phyloP scores from a whole-genome alignment of 2,329 filamentous ascomycete species.

The Penicillium brasilianum region DNA sequence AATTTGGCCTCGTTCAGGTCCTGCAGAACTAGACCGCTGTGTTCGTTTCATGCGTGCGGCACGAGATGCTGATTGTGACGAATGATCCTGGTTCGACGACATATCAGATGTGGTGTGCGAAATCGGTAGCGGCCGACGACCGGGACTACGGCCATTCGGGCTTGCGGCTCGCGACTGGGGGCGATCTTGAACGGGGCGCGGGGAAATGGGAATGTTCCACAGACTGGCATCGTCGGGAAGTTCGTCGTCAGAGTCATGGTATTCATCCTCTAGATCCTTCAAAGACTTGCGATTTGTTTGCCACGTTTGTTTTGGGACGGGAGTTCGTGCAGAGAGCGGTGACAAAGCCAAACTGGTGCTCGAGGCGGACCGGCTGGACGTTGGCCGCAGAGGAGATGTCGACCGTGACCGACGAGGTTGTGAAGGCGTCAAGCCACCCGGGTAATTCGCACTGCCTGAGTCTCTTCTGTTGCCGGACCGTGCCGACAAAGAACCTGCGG shows the following conservation, averaged over 20 bases:
- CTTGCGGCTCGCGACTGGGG: constrained; percentile 47
- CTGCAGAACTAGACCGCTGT: constrained; percentile 46
- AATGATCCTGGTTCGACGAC: constrained; percentile 27
- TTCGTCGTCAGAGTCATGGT: constrained; percentile 57
- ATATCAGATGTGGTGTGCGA: constrained; percentile 43
- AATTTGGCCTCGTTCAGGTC: constrained; percentile 49
- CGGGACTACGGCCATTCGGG: constrained; percentile 48
- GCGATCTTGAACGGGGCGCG: constrained; percentile 49
- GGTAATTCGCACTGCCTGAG: constrained; percentile 26
- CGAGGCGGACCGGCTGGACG: constrained; percentile 32
- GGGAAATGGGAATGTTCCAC: constrained; percentile 58
- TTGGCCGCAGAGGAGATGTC: constrained; percentile 36
- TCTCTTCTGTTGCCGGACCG: constrained; percentile 33
- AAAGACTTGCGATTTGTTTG: constrained; percentile 53
- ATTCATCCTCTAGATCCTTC: constrained; percentile 57
- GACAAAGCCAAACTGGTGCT: constrained; percentile 37
- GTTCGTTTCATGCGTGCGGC: constrained; percentile 39
- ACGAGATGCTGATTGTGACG: constrained; percentile 35
- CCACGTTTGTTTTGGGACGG: constrained; percentile 47
- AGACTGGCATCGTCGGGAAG: constrained; percentile 56
- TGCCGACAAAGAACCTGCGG: constrained; percentile 33
- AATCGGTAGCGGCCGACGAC: constrained; percentile 49
- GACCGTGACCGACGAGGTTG: constrained; percentile 40
- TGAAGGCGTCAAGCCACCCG: constrained; percentile 35
- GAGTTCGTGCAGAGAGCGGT: constrained; percentile 29